phyloP scores from a whole-genome alignment of 2,329 filamentous ascomycete species.

The Epichloe uncinata region DNA sequence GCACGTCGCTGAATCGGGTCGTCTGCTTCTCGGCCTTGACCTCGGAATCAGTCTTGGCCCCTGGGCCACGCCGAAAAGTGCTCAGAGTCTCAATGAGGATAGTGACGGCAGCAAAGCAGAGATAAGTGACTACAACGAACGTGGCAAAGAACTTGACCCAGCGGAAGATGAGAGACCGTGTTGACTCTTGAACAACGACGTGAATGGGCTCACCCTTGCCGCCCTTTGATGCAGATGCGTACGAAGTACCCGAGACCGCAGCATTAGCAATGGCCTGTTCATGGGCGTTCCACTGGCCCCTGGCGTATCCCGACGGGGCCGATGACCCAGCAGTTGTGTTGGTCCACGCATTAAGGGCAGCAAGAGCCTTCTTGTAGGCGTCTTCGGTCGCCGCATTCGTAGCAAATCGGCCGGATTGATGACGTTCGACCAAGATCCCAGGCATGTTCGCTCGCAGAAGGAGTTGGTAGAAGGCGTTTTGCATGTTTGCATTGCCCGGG shows the following conservation, averaged over 20 bases:
- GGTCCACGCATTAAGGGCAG: conserved; percentile 18
- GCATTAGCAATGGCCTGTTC: conserved; percentile 19
- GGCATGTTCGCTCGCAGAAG: conserved; percentile 88
- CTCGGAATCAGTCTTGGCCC: conserved; percentile 62
- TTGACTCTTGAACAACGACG: conserved; percentile 87
- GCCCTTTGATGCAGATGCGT: conserved; percentile 34
- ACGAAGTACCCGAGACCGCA: conserved; percentile 10
- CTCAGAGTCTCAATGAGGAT: conserved; percentile 73
- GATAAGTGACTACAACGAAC: conserved; percentile 67
- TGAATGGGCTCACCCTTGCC: conserved; percentile 78
- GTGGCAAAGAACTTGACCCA: conserved; percentile 80
- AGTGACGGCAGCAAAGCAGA: conserved; percentile 65
- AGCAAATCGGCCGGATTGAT: conserved; percentile 76
- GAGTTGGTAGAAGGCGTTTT: conserved; percentile 89
- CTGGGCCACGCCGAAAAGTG: conserved; percentile 59
- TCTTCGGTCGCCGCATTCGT: conserved; percentile 65
- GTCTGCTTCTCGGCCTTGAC: conserved; percentile 88
- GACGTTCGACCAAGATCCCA: conserved; percentile 80
- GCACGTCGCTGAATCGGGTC: conserved; percentile 83
- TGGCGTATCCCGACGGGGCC: conserved; percentile 10
- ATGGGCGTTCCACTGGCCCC: conserved; percentile 17
- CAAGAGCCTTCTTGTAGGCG: conserved; percentile 63
- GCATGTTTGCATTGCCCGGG: conserved; percentile 70
- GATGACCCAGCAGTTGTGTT: conserved; percentile 13
- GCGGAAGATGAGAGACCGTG: conserved; percentile 67